Base-by-base conservation (phyloP, 2,329 filamentous ascomycete species). In the Claviceps pazoutovae region DNA sequence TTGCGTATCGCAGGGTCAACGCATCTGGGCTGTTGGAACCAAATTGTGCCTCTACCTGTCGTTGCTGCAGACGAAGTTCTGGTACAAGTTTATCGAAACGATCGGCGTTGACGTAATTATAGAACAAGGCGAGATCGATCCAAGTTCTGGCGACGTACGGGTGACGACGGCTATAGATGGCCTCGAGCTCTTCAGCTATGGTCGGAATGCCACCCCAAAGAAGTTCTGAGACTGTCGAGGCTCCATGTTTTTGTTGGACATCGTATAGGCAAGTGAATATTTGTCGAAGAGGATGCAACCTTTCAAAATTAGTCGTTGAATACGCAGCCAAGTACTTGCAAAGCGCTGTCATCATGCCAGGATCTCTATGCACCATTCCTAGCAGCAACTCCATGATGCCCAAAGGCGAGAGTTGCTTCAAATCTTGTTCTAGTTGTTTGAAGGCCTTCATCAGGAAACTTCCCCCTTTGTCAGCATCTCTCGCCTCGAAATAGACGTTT, bases 271-370 rank as follows among this genome's bases (percentile, higher is more conserved):
- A 68, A 14, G 62, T 64, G 51, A 72, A 72, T 2, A 71, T 71
- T 51, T 67, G 67, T 7, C 70, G 67, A 17, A 72, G 60, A 1
- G 70, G 70, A 53, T 72, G 69, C 4, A 67, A 61, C 37, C 69
- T 64, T 50, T 72, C 70, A 30, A 70, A 62, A 56, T 72, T 70
- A 1, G 69, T 72, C 5, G 68, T 62, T 45, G 70, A 68, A 52
- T 69, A 72, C 13, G 69, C 69, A 2, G 69, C 68, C 36, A 73
- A 56, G 53, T 72, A 73, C 51, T 72, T 72, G 60, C 67, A 72
- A 14, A 73, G 60, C 1, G 70, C 68, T n/a, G 68, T 70, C 62
- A 71, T 69, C 65, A 72, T 65, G 17, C 69, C 69, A 14, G 67
- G 64, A 50, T 73, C 69, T 36, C 70, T 66, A 48, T 69, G 63